These are phyloP conservation scores for Alternaria longipes DNA, from an alignment of 2,329 filamentous ascomycete species.

Conservation along the genomic window DNA sequence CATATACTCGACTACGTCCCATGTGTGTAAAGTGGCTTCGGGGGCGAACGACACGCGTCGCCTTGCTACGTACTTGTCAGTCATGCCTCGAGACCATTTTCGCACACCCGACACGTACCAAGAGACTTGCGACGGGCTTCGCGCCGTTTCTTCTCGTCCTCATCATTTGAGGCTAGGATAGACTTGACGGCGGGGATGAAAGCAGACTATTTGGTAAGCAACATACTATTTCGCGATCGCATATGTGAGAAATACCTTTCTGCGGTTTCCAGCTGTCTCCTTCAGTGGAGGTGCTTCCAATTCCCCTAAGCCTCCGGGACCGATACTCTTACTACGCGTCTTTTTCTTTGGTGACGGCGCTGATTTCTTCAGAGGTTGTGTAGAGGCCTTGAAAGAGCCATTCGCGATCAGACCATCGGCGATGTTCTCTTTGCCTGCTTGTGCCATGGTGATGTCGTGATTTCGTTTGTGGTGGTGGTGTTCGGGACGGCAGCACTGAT, in stretches of 20 bases:
- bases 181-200: conserved; percentile 62
- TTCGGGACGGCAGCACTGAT: conserved; percentile 10
- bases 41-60: conserved; percentile 96
- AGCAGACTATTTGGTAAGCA: conserved; percentile 52
- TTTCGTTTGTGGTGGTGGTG: conserved; percentile 12
- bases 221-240: neutral
- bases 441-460: conserved; percentile 41
- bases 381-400: conserved; percentile 35
- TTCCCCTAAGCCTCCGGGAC: conserved; percentile 89
- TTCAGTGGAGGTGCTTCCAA: conserved; percentile 81
- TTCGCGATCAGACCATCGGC: conserved; percentile 50
- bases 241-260: conserved; percentile 68
- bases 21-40: conserved; percentile 95
- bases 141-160: conserved; percentile 71
- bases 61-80: conserved; percentile 65
- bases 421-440: conserved; percentile 75
- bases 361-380: conserved; percentile 37
- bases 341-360: conserved; percentile 38
- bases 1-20: conserved; percentile 89
- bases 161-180: conserved; percentile 66
- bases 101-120: conserved; percentile 55
- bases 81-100: neutral
- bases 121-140: conserved; percentile 93
- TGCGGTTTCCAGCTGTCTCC: conserved; percentile 76
- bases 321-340: conserved; percentile 91